A percentile compares a stretch with the other conserved stretches of the same genome.
Evolutionary conservation across 345 rosid genomes (phyloP).

Genomic region (Syzygium jambos): DNA sequence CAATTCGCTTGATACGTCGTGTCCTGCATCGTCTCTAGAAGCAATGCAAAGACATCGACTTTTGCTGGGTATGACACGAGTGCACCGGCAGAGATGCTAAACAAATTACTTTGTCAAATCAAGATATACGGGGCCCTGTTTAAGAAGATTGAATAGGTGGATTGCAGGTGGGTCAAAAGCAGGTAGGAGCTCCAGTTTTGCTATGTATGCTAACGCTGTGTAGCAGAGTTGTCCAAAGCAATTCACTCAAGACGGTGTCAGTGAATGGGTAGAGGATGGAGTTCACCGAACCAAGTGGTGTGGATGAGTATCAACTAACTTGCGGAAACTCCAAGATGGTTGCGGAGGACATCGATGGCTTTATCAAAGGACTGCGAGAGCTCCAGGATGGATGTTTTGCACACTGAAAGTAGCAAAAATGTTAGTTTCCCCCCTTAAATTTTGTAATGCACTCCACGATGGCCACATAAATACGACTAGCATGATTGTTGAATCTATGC

Average conservation of each 20-base stretch:
- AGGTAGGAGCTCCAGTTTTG: too few species aligned
- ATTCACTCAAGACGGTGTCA: neutral
- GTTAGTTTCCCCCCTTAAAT: neutral
- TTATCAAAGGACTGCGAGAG: slow-evolving; percentile 37
- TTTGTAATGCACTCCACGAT: neutral
- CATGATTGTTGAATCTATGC: neutral
- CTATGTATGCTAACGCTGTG: too few species aligned
- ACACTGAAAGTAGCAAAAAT: slow-evolving; percentile 17
- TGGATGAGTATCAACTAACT: slow-evolving; percentile 1
- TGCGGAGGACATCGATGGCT: slow-evolving; percentile 21
- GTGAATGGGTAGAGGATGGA: neutral
- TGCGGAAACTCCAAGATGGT: slow-evolving; percentile 25
- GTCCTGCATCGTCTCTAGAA: too few species aligned
- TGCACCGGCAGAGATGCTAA: too few species aligned
- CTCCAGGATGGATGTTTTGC: slow-evolving; percentile 39
- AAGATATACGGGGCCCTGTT: too few species aligned
- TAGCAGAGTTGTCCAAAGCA: neutral
- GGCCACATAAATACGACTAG: neutral
- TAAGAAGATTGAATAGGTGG: too few species aligned
- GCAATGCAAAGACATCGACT: too few species aligned
- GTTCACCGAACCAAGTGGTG: neutral
- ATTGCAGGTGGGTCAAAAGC: too few species aligned
- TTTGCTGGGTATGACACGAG: too few species aligned
- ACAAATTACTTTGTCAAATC: too few species aligned
- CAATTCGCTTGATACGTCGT: too few species aligned